Base-by-base conservation (phyloP, 768 basidiomycete species). In the Collybiopsis luxurians region DNA sequence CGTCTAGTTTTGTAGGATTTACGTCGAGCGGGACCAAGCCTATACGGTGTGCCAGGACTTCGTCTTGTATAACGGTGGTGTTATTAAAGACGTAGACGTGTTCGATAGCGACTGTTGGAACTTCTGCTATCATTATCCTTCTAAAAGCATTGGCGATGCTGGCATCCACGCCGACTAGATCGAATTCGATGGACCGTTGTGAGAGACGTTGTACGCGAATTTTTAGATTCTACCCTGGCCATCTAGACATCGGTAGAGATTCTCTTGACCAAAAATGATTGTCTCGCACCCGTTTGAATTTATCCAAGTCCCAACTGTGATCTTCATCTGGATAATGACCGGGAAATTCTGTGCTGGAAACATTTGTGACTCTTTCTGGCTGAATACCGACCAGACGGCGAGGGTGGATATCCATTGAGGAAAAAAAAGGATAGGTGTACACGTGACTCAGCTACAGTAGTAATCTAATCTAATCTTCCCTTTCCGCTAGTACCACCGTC, bases 91-190 rank as follows among this genome's bases (percentile, higher is more conserved):
- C 78, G 69, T 92, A 98, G 4, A 92, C 92, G 60, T 88, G 78
- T 67, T 98, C 97, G 51, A 98, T 87, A 42, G 89, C 90, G 26
- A 98, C 76, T 1, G 92, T 90, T 0, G 96, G 97, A 0, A 98
- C 95, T 81, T 99, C 97, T 10, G 96, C 90, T 46, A 98, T 90
- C 68, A 98, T 79, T 54, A 97, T 93, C 56, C 97, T 80, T 26
- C 97, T 80, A 61, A 96, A 84, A 0, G 96, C 94, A 70, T 99
- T 98, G 28, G 97, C 95, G 57, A 99, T 90, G 15, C 93, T 91
- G 0, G 97, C 92, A 69, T 99, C 96, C 27, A 98, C 89, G 4
- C 96, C 95, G 55, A 98, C 82, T 44, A 98, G 77, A 72, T 99
- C 97, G 69, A 99, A 96, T 62, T 98, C 95, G 59, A 97, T 83